Evolutionary conservation across 768 basidiomycete species (phyloP).

Genomic region (Leccinum arenicola): DNA sequence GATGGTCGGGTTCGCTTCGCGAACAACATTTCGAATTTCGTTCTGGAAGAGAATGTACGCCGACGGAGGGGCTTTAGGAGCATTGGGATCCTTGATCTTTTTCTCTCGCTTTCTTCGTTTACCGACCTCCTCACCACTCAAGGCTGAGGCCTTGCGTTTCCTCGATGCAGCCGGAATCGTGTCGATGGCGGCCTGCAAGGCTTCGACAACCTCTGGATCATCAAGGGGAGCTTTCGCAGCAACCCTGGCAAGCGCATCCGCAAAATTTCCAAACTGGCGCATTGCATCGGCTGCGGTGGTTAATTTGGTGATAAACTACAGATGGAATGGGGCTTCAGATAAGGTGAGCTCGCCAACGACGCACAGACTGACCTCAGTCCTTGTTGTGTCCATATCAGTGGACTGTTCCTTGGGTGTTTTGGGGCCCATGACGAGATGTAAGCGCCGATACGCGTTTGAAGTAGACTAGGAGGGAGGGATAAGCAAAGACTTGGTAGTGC

Average conservation of each 20-base stretch:
- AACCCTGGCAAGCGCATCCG: slow-evolving; percentile 56
- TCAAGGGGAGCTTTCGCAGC: slow-evolving; percentile 39
- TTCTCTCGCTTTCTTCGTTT: slow-evolving; percentile 42
- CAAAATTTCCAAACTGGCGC: slow-evolving; percentile 58
- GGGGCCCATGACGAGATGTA: slow-evolving; percentile 21
- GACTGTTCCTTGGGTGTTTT: slow-evolving; percentile 25
- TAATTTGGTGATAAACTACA: slow-evolving; percentile 56
- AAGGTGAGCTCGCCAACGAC: slow-evolving; percentile 7
- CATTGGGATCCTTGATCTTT: slow-evolving; percentile 83
- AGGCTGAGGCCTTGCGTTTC: slow-evolving; percentile 49
- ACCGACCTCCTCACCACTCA: slow-evolving; percentile 38
- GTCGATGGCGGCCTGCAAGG: slow-evolving; percentile 30
- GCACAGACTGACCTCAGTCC: slow-evolving; percentile 29
- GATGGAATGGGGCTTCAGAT: slow-evolving; percentile 23
- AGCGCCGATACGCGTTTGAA: slow-evolving; percentile 26
- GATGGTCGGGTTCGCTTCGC: slow-evolving; percentile 59
- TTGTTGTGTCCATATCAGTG: slow-evolving; percentile 27
- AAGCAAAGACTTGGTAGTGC: slow-evolving; percentile 39
- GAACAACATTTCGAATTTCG: slow-evolving; percentile 73
- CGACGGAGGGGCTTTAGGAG: slow-evolving; percentile 89
- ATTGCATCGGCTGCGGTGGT: slow-evolving; percentile 57
- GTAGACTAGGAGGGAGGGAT: slow-evolving; percentile 25
- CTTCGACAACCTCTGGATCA: slow-evolving; percentile 28
- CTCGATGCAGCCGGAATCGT: slow-evolving; percentile 33
- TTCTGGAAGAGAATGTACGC: slow-evolving; percentile 97